A percentile compares a stretch with the other conserved stretches of the same genome.
Evolutionary conservation across 169 alveolate species (phyloP).

Genomic region (Cryptosporidium baileyi): DNA sequence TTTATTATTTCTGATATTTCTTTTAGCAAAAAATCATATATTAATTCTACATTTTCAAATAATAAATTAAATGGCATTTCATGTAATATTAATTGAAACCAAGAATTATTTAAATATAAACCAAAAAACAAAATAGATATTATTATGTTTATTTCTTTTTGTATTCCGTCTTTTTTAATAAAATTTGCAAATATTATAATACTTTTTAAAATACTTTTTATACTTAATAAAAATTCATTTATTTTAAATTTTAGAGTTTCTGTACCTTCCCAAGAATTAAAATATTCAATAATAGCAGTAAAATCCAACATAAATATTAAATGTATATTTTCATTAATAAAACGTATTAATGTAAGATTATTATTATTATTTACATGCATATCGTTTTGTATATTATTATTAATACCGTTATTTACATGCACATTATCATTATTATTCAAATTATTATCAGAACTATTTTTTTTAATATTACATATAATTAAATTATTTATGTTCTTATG

Average conservation of each 20-base stretch:
- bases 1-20: neutral
- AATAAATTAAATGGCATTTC: neutral
- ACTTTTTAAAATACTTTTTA: neutral
- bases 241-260: neutral
- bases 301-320: constrained; percentile 43
- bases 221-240: constrained; percentile 8
- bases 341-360: constrained; percentile 18
- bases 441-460: too few species aligned
- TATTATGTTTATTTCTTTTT: neutral
- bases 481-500: too few species aligned
- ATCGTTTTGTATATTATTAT: too few species aligned
- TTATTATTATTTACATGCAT: constrained; percentile 3
- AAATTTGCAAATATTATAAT: neutral
- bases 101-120: neutral
- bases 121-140: constrained; percentile 50
- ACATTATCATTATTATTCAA: too few species aligned
- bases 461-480: too few species aligned
- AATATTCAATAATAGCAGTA: constrained; percentile 1
- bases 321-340: constrained; percentile 2
- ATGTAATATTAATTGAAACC: constrained; percentile 20
- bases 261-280: neutral
- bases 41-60: neutral
- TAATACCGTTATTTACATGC: too few species aligned
- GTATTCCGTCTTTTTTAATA: neutral
- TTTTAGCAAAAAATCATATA: neutral